Conservation (phyloP, 768 basidiomycete species). For the Lactifluus rugatus region DNA sequence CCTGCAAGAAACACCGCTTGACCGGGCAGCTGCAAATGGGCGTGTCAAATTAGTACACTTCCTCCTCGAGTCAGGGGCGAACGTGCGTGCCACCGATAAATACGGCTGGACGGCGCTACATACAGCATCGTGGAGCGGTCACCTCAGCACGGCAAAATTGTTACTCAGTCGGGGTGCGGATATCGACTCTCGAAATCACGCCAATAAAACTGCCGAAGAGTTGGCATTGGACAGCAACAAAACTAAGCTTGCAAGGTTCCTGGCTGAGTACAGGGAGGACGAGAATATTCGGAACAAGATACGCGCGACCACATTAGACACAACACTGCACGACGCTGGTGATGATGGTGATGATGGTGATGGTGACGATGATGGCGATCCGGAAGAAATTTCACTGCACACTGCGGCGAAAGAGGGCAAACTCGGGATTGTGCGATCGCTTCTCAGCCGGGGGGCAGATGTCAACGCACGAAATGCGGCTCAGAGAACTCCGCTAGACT, state of each 20-base stretch:
- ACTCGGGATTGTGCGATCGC: neutral
- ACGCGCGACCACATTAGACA: neutral
- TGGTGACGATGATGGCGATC: too few relatives aligned
- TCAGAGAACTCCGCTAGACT: neutral
- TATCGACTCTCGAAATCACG: neutral
- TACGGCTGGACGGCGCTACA: constrained; percentile 1
- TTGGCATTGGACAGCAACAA: neutral
- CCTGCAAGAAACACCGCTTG: neutral
- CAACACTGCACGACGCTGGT: neutral
- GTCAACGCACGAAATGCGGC: neutral
- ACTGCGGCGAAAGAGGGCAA: neutral
- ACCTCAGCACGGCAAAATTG: neutral
- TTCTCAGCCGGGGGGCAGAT: neutral
- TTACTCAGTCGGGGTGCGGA: neutral
- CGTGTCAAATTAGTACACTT: neutral
- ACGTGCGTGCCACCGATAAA: neutral
- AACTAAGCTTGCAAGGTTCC: neutral
- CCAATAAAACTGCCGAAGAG: neutral
- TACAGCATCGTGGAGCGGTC: neutral
- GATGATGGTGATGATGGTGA: too few relatives aligned
- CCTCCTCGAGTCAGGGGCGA: constrained; percentile 5
- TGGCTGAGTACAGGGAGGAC: neutral
- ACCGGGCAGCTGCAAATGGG: neutral
- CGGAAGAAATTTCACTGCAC: neutral
- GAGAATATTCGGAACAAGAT: neutral